Evolutionary conservation across 495 filamentous ascomycete genomes (phyloP), one percentile per base, ranked within the genome.

Genomic region (Sordaria brevicollis): DNA sequence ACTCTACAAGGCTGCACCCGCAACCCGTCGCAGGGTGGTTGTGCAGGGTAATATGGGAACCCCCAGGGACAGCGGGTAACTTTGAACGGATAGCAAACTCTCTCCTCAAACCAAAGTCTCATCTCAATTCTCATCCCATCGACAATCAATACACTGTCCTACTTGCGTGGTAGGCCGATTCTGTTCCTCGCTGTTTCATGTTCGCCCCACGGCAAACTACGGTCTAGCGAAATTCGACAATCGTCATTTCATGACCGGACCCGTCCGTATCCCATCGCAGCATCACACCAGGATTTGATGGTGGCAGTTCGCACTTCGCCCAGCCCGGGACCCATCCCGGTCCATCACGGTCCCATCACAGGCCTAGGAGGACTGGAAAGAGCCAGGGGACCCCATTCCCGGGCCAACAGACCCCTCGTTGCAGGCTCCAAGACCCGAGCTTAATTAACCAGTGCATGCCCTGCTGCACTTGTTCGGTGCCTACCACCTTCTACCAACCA

Each of bases 221-320:
- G 69, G 74, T 33, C 70, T 74, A 72, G 74, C 74, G 74, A 77
- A 67, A 75, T 74, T 77, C 73, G 75, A 71, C 67, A 62, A 62
- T 62, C 49, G 49, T 62, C 49, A 62, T 62, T 62, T 62, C 49
- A 17, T 62, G 49, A 29, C 66, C 35, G 35, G 66, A 67, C 49
- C 49, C 49, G 49, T 62, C 49, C 13, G 49, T 17, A 17, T 62
- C 13, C 5, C 49, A 62, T 62, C 13, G 49, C 25, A 62, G 49
- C 5, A 62, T 31, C 4, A 54, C 43, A 54, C 43, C 43, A 25
- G 43, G 43, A 49, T 25, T 10, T 49, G 41, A 49, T 49, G 25
- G 41, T 13, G n/a, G 41, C 19, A 21, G 41, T 29, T n/a, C n/a
- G n/a, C n/a, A n/a, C n/a, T n/a, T n/a, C 43, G 10, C 21, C 43